phyloP scores from a whole-genome alignment of 1,284 basidiomycete species.

The Lignosus rhinocerotis region DNA sequence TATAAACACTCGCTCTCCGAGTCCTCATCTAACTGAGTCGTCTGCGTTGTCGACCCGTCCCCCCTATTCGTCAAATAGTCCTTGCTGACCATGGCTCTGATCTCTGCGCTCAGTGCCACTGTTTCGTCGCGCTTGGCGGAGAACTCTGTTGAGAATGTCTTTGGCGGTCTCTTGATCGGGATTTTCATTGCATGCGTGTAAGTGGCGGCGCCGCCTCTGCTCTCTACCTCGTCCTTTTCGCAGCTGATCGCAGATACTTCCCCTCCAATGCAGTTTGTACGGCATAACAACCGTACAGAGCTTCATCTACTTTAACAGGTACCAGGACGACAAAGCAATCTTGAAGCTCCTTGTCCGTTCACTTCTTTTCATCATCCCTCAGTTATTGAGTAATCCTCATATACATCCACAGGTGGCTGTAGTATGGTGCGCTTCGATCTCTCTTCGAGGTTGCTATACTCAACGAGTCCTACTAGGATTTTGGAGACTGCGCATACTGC shows the following conservation, averaged over 20 bases:
- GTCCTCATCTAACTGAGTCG: too few species aligned
- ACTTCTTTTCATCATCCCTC: neutral
- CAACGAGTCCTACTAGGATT: constrained; percentile 3
- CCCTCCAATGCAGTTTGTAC: constrained; percentile 11
- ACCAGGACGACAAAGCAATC: constrained; percentile 15
- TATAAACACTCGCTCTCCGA: too few species aligned
- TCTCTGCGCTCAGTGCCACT: too few species aligned
- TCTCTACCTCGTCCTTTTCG: neutral
- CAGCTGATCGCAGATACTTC: neutral
- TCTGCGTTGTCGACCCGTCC: too few species aligned
- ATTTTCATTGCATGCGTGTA: constrained; percentile 40
- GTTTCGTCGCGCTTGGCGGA: neutral
- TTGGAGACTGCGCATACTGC: constrained; percentile 23
- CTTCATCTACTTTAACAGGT: constrained; percentile 25
- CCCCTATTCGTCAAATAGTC: too few species aligned
- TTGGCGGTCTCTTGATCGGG: constrained; percentile 22
- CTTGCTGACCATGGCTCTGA: too few species aligned
- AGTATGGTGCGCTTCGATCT: constrained; percentile 13
- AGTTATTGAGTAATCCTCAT: neutral
- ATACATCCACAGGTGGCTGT: constrained; percentile 11
- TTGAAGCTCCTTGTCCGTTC: constrained; percentile 17
- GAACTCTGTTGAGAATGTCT: constrained; percentile 7
- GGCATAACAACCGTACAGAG: constrained; percentile 24
- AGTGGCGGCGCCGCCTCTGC: constrained; percentile 1
- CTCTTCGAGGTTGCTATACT: neutral